A percentile compares a stretch with the other conserved stretches of the same genome.
Evolutionary conservation across 352 stramenopile species (phyloP).

Genomic region (Pythium phragmitis): DNA sequence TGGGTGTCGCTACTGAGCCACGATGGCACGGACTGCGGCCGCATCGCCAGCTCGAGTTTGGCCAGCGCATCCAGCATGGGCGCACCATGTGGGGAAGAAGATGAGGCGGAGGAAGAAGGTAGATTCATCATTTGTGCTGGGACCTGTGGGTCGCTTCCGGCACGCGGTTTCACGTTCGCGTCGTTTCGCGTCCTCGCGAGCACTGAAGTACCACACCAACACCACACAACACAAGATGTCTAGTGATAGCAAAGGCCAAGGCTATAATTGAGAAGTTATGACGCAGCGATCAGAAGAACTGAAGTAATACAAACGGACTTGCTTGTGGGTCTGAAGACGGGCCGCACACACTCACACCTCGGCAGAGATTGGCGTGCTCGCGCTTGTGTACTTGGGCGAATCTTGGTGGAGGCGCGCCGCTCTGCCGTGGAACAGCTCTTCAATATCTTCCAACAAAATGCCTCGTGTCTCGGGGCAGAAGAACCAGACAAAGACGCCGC

Average conservation of each 20-base stretch:
- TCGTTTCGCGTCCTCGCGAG: constrained; percentile 1
- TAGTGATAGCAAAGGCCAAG: neutral
- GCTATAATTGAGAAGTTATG: too few relatives aligned
- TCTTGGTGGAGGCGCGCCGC: neutral
- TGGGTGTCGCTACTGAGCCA: constrained; percentile 76
- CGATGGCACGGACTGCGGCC: constrained; percentile 66
- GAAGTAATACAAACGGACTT: neutral
- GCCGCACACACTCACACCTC: neutral
- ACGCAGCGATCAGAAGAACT: too few relatives aligned
- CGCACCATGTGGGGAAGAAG: constrained; percentile 12
- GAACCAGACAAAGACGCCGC: constrained; percentile 36
- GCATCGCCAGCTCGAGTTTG: constrained; percentile 71
- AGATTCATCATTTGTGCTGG: constrained; percentile 7
- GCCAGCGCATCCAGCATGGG: constrained; percentile 57
- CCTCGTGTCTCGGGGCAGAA: constrained; percentile 45
- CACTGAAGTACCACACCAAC: neutral
- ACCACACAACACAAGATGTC: neutral
- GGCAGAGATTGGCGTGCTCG: neutral
- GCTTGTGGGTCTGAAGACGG: neutral
- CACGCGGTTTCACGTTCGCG: constrained; percentile 11
- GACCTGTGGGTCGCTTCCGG: neutral
- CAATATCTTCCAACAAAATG: constrained; percentile 42
- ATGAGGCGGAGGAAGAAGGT: neutral
- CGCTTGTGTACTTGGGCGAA: constrained; percentile 10
- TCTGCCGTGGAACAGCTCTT: constrained; percentile 30